phyloP scores from a whole-genome alignment of 345 rosid genomes.

The Pugionium cornutum region DNA sequence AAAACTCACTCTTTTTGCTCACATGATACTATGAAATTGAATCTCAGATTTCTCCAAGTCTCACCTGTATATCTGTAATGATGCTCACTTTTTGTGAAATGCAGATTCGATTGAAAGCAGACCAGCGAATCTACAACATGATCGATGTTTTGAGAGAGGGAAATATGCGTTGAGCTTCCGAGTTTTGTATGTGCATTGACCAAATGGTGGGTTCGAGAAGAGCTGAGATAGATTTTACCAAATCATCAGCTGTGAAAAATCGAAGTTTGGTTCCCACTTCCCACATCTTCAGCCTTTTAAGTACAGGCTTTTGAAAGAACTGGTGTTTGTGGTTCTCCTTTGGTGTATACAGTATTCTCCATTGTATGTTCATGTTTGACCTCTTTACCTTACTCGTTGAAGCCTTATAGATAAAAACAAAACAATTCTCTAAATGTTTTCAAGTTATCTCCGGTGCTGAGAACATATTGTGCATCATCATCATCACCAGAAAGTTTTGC shows the following conservation, averaged over 20 bases:
- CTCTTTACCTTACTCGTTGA: background rate
- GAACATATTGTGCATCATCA: background rate
- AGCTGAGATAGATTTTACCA: constrained; percentile 29
- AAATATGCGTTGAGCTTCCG: constrained; percentile 56
- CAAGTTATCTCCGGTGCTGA: background rate
- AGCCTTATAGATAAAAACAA: background rate
- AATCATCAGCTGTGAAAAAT: constrained; percentile 14
- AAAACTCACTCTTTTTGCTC: background rate
- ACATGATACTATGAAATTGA: background rate
- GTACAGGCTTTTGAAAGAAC: constrained; percentile 22
- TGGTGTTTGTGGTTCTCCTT: constrained; percentile 11
- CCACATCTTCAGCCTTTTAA: constrained; percentile 12
- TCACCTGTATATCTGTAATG: background rate
- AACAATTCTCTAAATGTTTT: background rate
- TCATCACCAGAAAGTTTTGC: background rate
- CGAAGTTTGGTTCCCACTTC: constrained; percentile 11
- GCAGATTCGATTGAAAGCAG: constrained; percentile 69
- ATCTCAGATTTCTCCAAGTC: background rate
- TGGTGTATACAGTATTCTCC: constrained; percentile 3
- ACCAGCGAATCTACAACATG: constrained; percentile 77
- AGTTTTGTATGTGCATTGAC: constrained; percentile 11
- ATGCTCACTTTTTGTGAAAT: constrained; percentile 14
- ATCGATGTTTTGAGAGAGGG: constrained; percentile 82
- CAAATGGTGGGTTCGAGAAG: constrained; percentile 18
- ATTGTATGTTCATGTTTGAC: constrained; percentile 19